Evolutionary conservation across 2,329 filamentous ascomycete species (phyloP), one percentile per base, ranked within the genome.

Genomic region (Fusarium mexicanum): DNA sequence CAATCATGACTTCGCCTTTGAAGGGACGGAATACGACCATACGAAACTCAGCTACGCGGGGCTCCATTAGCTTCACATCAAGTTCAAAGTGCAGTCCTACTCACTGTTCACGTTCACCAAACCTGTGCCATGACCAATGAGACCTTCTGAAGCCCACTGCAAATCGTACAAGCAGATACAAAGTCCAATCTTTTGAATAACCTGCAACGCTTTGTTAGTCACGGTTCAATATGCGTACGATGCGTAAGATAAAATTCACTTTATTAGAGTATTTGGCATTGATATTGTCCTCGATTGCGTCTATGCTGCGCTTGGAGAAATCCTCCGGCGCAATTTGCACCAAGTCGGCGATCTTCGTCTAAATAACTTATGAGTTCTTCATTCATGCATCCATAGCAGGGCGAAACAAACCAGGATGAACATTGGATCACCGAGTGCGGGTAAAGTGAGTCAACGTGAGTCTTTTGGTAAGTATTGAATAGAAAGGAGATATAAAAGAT

Each of bases 261-360:
- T 96, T 96, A 85, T 99, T 98, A 68, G 96, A 91, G 83, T 98
- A 99, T 84, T 99, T 99, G 73, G 91, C 89, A 82, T 99, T 98
- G 85, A 99, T 96, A 79, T 96, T 96, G 85, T 99, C 95, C 84
- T 98, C 95, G 73, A 99, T 94, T 3, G 95, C 94, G 72, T 95
- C 89, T 38, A 91, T 89, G 79, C 94, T 97, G 69, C 91, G 88
- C 83, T 96, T 96, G 70, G 91, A 89, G 80, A 98, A 98, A 81
- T 98, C 94, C 79, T 94, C 90, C 4, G 96, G 96, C 38, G 90
- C 89, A 84, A 99, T 97, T 84, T 97, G 94, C 76, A 99, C 94
- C 77, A 99, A 88, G 86, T 99, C 96, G 77, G 95, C 92, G 78
- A 99, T 91, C 76, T 96, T 98, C 48, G 95, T 96, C 96, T 98